A percentile compares a stretch with the other conserved stretches of the same genome.
Evolutionary conservation across 2,329 filamentous ascomycete genomes (phyloP).

Genomic region (Akanthomyces dipterigenus): DNA sequence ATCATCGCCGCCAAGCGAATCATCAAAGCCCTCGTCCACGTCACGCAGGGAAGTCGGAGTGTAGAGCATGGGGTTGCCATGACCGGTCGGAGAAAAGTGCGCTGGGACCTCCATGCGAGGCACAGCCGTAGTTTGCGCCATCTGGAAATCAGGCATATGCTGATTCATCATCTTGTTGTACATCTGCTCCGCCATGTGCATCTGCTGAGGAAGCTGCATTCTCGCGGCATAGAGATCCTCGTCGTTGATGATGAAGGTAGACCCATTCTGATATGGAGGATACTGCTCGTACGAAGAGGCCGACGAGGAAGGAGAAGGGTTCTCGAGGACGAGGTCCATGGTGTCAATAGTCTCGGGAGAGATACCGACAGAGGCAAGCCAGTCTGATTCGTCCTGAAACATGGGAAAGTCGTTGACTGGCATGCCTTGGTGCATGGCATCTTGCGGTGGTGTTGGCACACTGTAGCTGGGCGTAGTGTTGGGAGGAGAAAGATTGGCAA

Average conservation of each 20-base stretch:
- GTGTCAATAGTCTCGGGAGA: conserved; percentile 30
- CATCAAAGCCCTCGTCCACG: conserved; percentile 60
- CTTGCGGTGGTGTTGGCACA: conserved; percentile 52
- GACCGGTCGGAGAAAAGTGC: conserved; percentile 63
- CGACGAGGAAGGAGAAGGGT: conserved; percentile 28
- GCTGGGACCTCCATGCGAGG: conserved; percentile 24
- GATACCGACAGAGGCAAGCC: conserved; percentile 29
- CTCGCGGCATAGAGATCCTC: conserved; percentile 57
- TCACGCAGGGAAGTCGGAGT: conserved; percentile 56
- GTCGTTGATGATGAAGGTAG: conserved; percentile 53
- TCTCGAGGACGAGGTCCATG: conserved; percentile 33
- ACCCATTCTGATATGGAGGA: conserved; percentile 53
- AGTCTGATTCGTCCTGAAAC: conserved; percentile 42
- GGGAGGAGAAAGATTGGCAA: conserved; percentile 57
- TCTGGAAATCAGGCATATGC: conserved; percentile 33
- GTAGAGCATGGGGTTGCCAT: conserved; percentile 62
- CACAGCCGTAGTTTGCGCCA: conserved; percentile 7
- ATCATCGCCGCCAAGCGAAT: conserved; percentile 39
- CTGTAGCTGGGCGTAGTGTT: conserved; percentile 44
- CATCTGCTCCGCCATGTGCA: conserved; percentile 29
- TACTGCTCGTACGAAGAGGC: conserved; percentile 42
- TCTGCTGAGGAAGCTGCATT: conserved; percentile 49
- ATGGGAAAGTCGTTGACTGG: conserved; percentile 37
- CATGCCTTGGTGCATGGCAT: conserved; percentile 29
- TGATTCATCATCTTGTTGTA: conserved; percentile 39